Conservation (phyloP, 2,329 filamentous ascomycete species). For the Paecilomyces niveus region DNA sequence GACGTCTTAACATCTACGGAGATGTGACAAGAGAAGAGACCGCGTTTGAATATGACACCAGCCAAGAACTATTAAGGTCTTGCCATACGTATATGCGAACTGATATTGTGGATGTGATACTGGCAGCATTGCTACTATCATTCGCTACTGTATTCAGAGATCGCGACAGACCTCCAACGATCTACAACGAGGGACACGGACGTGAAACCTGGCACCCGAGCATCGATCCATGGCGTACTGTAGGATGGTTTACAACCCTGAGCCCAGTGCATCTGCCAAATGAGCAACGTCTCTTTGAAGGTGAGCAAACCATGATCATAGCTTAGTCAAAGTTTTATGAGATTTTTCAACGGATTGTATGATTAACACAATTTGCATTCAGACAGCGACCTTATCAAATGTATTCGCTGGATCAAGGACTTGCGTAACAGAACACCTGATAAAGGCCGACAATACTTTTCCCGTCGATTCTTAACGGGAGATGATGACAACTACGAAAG, state of each 20-base stretch:
- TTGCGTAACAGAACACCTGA: conserved; percentile 23
- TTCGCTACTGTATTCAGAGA: conserved; percentile 12
- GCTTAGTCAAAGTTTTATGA: neutral
- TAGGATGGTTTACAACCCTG: conserved; percentile 19
- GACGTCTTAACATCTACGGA: conserved; percentile 1
- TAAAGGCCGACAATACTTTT: conserved; percentile 36
- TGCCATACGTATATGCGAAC: conserved; percentile 7
- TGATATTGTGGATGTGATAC: conserved; percentile 15
- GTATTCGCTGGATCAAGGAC: conserved; percentile 26
- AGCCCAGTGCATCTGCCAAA: conserved; percentile 8
- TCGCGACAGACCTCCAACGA: conserved; percentile 8
- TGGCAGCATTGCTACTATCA: conserved; percentile 11
- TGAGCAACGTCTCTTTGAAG: neutral
- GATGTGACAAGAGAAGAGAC: conserved; percentile 3
- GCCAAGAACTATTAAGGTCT: conserved; percentile 5
- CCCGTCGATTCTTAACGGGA: conserved; percentile 23
- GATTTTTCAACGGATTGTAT: neutral
- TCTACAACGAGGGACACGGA: conserved; percentile 17
- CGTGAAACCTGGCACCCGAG: conserved; percentile 11
- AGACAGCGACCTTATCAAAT: conserved; percentile 1
- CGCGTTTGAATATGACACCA: conserved; percentile 6
- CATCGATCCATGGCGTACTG: conserved; percentile 13
- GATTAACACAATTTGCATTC: neutral
- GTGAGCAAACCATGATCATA: neutral
- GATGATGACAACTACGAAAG: conserved; percentile 14